These are phyloP conservation scores for Pseudonitzschia delicatissima DNA, from an alignment of 108 stramenopile genomes.

Conservation along the genomic window DNA sequence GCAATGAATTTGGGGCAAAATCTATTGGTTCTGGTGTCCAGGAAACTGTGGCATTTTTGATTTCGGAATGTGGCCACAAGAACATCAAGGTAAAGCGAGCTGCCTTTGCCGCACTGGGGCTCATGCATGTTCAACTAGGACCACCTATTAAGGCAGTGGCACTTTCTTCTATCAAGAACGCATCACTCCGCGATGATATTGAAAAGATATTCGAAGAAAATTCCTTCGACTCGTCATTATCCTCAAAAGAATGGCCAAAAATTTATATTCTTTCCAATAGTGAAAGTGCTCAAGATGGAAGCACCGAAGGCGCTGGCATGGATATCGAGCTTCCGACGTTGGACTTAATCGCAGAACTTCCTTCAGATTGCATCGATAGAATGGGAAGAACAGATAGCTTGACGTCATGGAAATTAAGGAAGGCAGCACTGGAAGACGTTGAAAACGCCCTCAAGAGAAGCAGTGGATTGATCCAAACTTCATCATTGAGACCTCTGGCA, in stretches of 20 bases:
- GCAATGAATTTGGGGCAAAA: constrained; percentile 65
- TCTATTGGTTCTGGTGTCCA: constrained; percentile 44
- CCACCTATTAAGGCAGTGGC: constrained; percentile 58
- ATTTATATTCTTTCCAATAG: constrained; percentile 22
- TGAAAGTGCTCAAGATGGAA: not conserved
- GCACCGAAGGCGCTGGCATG: not conserved
- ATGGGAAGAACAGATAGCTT: constrained; percentile 73
- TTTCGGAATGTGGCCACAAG: constrained; percentile 16
- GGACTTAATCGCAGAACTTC: constrained; percentile 51
- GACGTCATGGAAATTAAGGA: constrained; percentile 81
- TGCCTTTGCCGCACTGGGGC: constrained; percentile 53
- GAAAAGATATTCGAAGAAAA: constrained; percentile 48
- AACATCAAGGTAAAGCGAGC: constrained; percentile 79
- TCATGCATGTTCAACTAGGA: constrained; percentile 70
- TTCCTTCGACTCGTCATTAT: constrained; percentile 44
- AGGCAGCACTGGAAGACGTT: constrained; percentile 83
- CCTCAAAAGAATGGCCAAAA: constrained; percentile 30
- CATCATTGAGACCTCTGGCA: constrained; percentile 44
- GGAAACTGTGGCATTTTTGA: constrained; percentile 48
- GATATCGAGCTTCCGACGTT: constrained; percentile 46
- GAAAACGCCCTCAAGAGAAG: constrained; percentile 45
- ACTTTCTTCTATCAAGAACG: constrained; percentile 33
- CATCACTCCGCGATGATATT: constrained; percentile 31
- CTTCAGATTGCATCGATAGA: constrained; percentile 46
- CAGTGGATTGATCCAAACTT: constrained; percentile 43